phyloP scores from a whole-genome alignment of 2,329 filamentous ascomycete genomes.

The Monosporascus sp. region DNA sequence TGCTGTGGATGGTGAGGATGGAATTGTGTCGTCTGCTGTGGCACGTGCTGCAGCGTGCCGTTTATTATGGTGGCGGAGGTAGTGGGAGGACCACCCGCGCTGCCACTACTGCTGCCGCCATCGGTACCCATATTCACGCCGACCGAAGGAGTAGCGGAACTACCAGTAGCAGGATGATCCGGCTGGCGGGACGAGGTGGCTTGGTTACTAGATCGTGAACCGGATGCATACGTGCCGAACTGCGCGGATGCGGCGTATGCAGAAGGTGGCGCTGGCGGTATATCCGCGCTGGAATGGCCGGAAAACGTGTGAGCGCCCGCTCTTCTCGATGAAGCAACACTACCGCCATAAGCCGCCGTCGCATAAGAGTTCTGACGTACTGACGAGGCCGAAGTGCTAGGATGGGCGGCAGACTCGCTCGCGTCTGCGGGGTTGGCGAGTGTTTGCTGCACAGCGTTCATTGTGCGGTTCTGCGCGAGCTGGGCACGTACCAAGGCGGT shows the following conservation, averaged over 20 bases:
- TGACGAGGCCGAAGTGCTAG: conserved; percentile 4
- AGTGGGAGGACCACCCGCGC: conserved; percentile 4
- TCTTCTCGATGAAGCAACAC: not conserved
- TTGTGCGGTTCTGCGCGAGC: conserved; percentile 34
- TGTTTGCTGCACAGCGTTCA: conserved; percentile 21
- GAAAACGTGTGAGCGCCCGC: not conserved
- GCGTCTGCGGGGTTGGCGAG: conserved; percentile 8
- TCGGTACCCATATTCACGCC: no score
- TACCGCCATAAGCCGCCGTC: conserved; percentile 1
- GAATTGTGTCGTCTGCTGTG: conserved; percentile 3
- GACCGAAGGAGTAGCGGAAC: not conserved
- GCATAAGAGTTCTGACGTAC: conserved; percentile 2
- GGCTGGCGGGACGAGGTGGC: not conserved
- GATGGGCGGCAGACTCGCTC: conserved; percentile 8
- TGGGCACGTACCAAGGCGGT: conserved; percentile 41
- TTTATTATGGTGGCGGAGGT: not conserved
- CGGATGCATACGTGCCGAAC: not conserved
- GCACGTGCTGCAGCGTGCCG: not conserved
- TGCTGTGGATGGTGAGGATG: conserved; percentile 2
- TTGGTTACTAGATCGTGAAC: not conserved
- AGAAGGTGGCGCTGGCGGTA: not conserved
- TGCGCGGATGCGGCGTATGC: not conserved
- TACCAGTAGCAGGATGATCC: not conserved
- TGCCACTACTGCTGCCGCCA: not conserved
- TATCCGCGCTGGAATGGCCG: not conserved